Percentiles rank a stretch among this genome's conserved stretches.
These are phyloP conservation scores for Stephanocyclus meneghinianus DNA, from an alignment of 352 stramenopile genomes.

Conservation along the genomic window DNA sequence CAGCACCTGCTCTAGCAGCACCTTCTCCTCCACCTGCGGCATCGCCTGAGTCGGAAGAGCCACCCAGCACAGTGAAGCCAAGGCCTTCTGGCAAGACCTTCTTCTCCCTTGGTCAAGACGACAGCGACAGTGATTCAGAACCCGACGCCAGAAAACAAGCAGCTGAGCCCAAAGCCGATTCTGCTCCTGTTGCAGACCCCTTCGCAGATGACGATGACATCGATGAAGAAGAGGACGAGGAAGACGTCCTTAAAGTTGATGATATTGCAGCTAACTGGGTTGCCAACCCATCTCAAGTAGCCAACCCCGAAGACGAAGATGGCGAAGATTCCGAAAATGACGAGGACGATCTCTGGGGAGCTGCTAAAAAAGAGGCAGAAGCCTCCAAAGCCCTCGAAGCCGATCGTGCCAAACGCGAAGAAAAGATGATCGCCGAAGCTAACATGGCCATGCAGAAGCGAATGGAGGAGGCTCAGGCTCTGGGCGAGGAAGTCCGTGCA, in stretches of 20 bases:
- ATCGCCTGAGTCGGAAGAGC: slow-evolving; percentile 40
- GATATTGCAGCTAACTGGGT: slow-evolving; percentile 45
- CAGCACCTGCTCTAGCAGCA: slow-evolving; percentile 20
- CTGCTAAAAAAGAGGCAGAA: slow-evolving; percentile 64
- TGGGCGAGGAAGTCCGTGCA: slow-evolving; percentile 70
- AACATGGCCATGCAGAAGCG: slow-evolving; percentile 66
- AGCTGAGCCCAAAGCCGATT: neutral
- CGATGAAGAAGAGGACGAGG: slow-evolving; percentile 42
- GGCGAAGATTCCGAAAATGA: slow-evolving; percentile 55
- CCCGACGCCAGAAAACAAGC: slow-evolving; percentile 9
- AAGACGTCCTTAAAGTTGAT: slow-evolving; percentile 44
- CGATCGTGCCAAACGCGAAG: slow-evolving; percentile 75
- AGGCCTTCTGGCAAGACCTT: slow-evolving; percentile 51
- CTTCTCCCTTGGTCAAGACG: slow-evolving; percentile 74
- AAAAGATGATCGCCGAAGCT: slow-evolving; percentile 74
- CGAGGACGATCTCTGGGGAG: slow-evolving; percentile 75
- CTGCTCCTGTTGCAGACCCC: neutral
- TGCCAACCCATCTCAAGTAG: slow-evolving; percentile 43
- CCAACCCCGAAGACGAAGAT: slow-evolving; percentile 49
- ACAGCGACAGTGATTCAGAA: slow-evolving; percentile 55
- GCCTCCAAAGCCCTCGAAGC: slow-evolving; percentile 68
- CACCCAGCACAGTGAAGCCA: slow-evolving; percentile 11
- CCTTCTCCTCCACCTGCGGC: slow-evolving; percentile 37
- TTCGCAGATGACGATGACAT: slow-evolving; percentile 30
- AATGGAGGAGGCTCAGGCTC: slow-evolving; percentile 65